Evolutionary conservation across 2,329 filamentous ascomycete genomes (phyloP).

Genomic region (Lachnellula subtilissima): DNA sequence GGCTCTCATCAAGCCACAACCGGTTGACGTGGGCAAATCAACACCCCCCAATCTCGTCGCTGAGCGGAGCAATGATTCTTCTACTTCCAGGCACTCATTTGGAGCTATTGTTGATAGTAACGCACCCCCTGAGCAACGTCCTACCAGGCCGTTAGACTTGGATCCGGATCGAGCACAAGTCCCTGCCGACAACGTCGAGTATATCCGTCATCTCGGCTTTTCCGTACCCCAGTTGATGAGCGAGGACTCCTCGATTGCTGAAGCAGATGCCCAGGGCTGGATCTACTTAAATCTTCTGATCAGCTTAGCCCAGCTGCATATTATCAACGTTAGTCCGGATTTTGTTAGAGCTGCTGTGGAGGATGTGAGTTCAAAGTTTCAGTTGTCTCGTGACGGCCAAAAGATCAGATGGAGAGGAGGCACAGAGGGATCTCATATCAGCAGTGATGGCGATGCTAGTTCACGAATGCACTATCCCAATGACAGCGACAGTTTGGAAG

Average conservation of each 20-base stretch:
- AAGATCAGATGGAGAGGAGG: constrained; percentile 79
- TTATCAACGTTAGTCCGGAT: constrained; percentile 73
- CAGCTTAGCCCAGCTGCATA: constrained; percentile 80
- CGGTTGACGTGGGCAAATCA: constrained; percentile 16
- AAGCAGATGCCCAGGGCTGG: constrained; percentile 67
- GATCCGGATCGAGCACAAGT: constrained; percentile 74
- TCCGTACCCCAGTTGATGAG: constrained; percentile 52
- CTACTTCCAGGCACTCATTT: constrained; percentile 12
- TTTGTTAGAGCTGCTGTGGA: constrained; percentile 70
- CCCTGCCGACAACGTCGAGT: constrained; percentile 72
- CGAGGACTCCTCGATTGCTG: constrained; percentile 45
- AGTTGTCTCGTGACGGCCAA: constrained; percentile 70
- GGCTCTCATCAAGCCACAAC: constrained; percentile 34
- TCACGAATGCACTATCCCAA: constrained; percentile 39
- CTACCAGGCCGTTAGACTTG: constrained; percentile 70
- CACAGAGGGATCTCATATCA: constrained; percentile 57
- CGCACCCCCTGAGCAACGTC: constrained; percentile 61
- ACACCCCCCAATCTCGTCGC: constrained; percentile 10
- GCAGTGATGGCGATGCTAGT: constrained; percentile 55
- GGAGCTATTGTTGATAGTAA: constrained; percentile 10
- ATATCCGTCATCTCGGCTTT: constrained; percentile 70
- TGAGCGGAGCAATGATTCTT: constrained; percentile 24
- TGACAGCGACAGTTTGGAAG: constrained; percentile 21
- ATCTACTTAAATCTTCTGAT: constrained; percentile 76
- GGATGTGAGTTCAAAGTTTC: constrained; percentile 68